Base-by-base conservation (phyloP, 2,329 filamentous ascomycete genomes). In the Rhytidhysteron rufulum region DNA sequence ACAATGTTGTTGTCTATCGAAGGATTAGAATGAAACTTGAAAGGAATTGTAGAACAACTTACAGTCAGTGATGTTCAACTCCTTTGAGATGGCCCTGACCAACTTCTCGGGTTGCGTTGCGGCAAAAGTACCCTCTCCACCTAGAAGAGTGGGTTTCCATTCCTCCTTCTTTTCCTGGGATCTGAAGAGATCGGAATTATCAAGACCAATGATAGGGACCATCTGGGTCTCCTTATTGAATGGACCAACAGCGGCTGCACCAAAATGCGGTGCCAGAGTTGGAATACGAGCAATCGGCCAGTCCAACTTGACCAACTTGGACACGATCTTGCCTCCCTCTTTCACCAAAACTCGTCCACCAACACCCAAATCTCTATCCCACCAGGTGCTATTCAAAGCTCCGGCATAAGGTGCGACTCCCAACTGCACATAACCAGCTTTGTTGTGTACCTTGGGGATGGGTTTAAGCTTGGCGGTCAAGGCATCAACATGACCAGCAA, bases 321-420 rank as follows among this genome's bases (percentile, higher is more conserved):
- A 82, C 17, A 78, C 74, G 25, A 94, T 88, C 75, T 91, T 94
- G 51, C 85, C 85, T 4, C 75, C 62, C 53, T 95, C 83, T 48
- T 83, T 86, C 33, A 97, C 83, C 35, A 97, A 74, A 4, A 97
- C 91, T 32, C 89, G 78, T 29, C 93, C 93, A 49, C 89, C 93
- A 54, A 97, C 86, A 50, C 86, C 84, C 37, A 98, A 77, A 65
- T 98, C 93, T 27, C 93, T 81, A 65, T 97, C 93, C 91, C 90
- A 97, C 93, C 93, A 97, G 1, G 93, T 97, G 47, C 76, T 74
- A 61, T 90, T 93, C 46, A 97, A 70, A 2, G 75, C 89, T 37
- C 93, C 91, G 8, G 89, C 91, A 62, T 97, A 98, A 1, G 87
- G 93, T 2, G 93, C 90, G 39, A 97, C 88, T 18, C 88, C 91